Evolutionary conservation across 225 moss, liverwort and hornwort species (phyloP), one percentile per base, ranked within the genome.

Genomic region (Sphagnum tenellum): DNA sequence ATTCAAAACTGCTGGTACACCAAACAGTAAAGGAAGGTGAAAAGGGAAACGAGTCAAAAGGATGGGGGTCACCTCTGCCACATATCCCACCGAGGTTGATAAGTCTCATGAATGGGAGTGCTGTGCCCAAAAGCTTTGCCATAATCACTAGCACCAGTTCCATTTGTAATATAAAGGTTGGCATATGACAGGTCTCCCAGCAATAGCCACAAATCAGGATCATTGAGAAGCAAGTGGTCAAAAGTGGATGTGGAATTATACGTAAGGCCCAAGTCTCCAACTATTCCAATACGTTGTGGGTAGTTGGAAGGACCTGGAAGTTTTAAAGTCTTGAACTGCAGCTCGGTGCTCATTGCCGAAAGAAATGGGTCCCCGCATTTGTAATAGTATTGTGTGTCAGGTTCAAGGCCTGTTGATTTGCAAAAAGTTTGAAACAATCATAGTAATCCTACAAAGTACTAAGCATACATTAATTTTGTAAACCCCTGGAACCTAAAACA

Each of bases 11-110:
- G 29, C 29, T 29, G 29, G 29, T 29, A 29, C 29, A 29, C 29
- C 29, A 29, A 29, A 29, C 29, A 29, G 29, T 29, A 29, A 29
- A 29, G 29, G 29, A 29, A 29, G 29, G 29, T 29, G 29, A 29
- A 29, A 29, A 29, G 29, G 29, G 29, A 29, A 29, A 29, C 29
- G 29, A 29, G 7, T 8, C 64, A 46, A 64, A 64, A 8, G 48
- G 9, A 48, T n/a, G 45, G 44, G 6, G 67, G 62, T 54, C 75
- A 92, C 95, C 95, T 81, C 74, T 90, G 88, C 96, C 96, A 96
- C 75, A 90, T 78, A 61, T 96, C 96, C 96, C 92, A 96, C 73
- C 90, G 80, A 62, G 96, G 96, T 79, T 92, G 92, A 66, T 96
- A 96, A 4, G 92, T 96, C 82, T 96, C 90, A 48, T 87, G 96